Percentiles rank a stretch among this genome's conserved stretches.
Evolutionary conservation across 2,329 filamentous ascomycete species (phyloP).

Genomic region (Tetracladium maxilliforme): DNA sequence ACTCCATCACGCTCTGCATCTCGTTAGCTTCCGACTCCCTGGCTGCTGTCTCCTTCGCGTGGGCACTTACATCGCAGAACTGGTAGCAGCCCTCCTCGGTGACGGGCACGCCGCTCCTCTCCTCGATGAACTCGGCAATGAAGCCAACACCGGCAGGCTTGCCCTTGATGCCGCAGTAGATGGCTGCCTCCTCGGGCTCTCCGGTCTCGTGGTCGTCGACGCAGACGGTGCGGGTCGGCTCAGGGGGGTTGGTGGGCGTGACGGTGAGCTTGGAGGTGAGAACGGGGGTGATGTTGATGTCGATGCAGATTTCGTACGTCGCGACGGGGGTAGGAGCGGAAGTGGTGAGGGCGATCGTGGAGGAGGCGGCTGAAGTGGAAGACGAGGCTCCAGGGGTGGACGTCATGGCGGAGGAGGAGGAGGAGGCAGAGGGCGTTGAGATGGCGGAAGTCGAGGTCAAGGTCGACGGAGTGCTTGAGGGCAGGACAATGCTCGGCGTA

Average conservation of each 20-base stretch:
- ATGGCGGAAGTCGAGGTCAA: slow-evolving; percentile 4
- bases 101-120: slow-evolving; percentile 16
- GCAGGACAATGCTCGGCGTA: no score
- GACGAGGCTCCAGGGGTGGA: slow-evolving; percentile 15
- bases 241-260: slow-evolving; percentile 16
- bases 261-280: slow-evolving; percentile 15
- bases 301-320: slow-evolving; percentile 14
- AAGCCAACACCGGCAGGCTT: slow-evolving; percentile 19
- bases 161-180: slow-evolving; percentile 24
- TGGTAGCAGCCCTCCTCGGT: slow-evolving; percentile 24
- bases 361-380: slow-evolving; percentile 20
- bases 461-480: no score
- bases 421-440: slow-evolving; percentile 19
- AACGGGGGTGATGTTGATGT: slow-evolving; percentile 8
- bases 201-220: slow-evolving; percentile 14
- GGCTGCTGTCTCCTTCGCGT: no score
- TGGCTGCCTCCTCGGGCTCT: slow-evolving; percentile 11
- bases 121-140: slow-evolving; percentile 21
- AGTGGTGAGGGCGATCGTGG: slow-evolving; percentile 25
- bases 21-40: background rate
- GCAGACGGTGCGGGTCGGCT: slow-evolving; percentile 10
- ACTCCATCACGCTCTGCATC: slow-evolving; percentile 3
- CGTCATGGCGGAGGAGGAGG: slow-evolving; percentile 20
- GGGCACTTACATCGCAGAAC: slow-evolving; percentile 18
- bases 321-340: slow-evolving; percentile 19